Conservation (phyloP, 371 early-diverging fungal genomes). For the Paramicrosporidium saccamoebae region DNA sequence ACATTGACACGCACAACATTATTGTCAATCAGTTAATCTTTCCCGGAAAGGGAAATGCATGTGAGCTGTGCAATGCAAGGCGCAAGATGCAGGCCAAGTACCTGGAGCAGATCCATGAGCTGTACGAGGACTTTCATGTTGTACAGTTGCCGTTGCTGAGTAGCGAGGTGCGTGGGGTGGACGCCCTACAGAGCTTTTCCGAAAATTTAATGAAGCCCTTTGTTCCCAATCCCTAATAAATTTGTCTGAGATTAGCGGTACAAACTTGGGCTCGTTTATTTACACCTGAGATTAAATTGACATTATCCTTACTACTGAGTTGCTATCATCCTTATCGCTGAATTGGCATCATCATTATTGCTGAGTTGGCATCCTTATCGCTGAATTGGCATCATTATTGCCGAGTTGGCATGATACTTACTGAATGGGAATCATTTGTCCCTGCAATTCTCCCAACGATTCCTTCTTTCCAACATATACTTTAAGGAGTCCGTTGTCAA, state of each 20-base stretch:
- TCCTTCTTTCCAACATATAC: too few relatives aligned
- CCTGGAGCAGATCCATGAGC: slow-evolving; percentile 77
- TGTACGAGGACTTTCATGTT: slow-evolving; percentile 91
- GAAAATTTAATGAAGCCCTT: slow-evolving; percentile 60
- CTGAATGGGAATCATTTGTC: too few relatives aligned
- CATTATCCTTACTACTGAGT: too few relatives aligned
- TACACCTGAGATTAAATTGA: too few relatives aligned
- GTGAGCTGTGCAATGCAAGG: slow-evolving; percentile 77
- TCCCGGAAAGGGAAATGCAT: slow-evolving; percentile 60
- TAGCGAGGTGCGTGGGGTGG: slow-evolving; percentile 78
- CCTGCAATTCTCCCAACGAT: too few relatives aligned
- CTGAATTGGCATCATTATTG: too few relatives aligned
- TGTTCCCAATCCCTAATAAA: slow-evolving; percentile 5
- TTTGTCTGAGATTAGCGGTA: not conserved
- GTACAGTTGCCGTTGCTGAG: slow-evolving; percentile 69
- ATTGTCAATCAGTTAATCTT: slow-evolving; percentile 89
- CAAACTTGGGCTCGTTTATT: too few relatives aligned
- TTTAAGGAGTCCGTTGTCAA: too few relatives aligned
- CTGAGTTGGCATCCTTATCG: too few relatives aligned
- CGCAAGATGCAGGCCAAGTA: slow-evolving; percentile 93
- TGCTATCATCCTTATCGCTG: too few relatives aligned
- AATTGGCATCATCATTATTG: too few relatives aligned
- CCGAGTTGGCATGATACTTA: too few relatives aligned
- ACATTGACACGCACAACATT: slow-evolving; percentile 94
- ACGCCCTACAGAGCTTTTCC: slow-evolving; percentile 58